A percentile compares a stretch with the other conserved stretches of the same genome.
phyloP scores from a whole-genome alignment of 2,329 filamentous ascomycete genomes.

The Penicillium sumatraense region DNA sequence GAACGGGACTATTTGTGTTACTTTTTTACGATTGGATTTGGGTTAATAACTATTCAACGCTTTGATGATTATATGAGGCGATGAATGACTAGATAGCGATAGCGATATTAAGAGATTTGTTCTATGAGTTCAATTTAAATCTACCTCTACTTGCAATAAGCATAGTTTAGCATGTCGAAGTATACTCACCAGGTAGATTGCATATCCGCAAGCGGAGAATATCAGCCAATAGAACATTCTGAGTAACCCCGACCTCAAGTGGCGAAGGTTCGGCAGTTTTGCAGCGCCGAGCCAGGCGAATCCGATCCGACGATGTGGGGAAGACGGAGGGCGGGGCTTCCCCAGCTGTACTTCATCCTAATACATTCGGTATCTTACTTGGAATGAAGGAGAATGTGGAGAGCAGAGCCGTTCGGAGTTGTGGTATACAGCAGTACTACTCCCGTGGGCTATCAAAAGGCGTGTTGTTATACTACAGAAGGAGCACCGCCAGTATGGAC shows the following conservation, averaged over 20 bases:
- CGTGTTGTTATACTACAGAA: too few relatives aligned
- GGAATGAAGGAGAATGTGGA: background rate
- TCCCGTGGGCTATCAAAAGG: too few relatives aligned
- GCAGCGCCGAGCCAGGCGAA: background rate
- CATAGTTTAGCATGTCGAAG: background rate
- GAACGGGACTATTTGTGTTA: background rate
- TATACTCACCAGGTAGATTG: too few relatives aligned
- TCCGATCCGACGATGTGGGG: constrained; percentile 1
- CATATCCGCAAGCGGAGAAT: background rate
- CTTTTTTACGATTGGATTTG: background rate
- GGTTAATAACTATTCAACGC: too few relatives aligned
- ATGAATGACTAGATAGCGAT: background rate
- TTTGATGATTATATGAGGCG: too few relatives aligned
- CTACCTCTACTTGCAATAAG: background rate
- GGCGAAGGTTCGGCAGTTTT: constrained; percentile 1
- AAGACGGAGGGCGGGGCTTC: background rate
- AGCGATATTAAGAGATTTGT: too few relatives aligned
- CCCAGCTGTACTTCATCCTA: background rate
- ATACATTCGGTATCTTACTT: too few relatives aligned
- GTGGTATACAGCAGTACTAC: too few relatives aligned
- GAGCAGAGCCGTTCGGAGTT: too few relatives aligned
- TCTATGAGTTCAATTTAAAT: background rate
- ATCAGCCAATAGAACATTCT: background rate
- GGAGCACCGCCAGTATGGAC: too few relatives aligned
- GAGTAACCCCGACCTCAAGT: background rate